Base-by-base conservation (phyloP, 495 filamentous ascomycete genomes). In the Penicillium simplicissimum region DNA sequence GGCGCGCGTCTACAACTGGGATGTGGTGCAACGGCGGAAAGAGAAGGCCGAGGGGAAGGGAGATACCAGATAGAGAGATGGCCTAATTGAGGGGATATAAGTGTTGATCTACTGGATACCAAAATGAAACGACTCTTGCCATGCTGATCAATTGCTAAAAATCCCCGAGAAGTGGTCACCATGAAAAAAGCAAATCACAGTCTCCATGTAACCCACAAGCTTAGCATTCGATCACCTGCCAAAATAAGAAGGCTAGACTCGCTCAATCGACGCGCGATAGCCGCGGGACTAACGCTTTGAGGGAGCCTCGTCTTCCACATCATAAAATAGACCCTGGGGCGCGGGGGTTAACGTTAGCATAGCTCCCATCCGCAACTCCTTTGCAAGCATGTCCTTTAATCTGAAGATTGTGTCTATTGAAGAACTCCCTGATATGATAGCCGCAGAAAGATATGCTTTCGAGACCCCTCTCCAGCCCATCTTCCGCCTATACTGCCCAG, bases 1-100 rank as follows among this genome's bases (percentile, higher is more conserved):
- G 17, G 95, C 95, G 21, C 82, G 96, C 58, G 91, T 98, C n/a
- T 98, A 98, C 74, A 98, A 98, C 73, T 97, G 94, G 91, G 95
- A 98, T 70, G 90, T 98, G 8, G 90, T 91, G 36, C 87, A 96
- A 81, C 90, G 94, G 75, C 80, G 95, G 60, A 96, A 96, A 82
- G 94, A 96, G 58, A 94, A 91, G 73, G 83, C 81, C 17, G 88
- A 89, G 5, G 79, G 75, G 8, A 87, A 87, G 63, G 85, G 75
- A 10, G 75, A 78, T 10, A 70, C 42, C 66, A 14, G 67, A 72
- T 37, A 63, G 59, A 69, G 47, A 60, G 4, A 23, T 53, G 13
- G 14, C 15, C 15, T 37, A 15, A 13, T 23, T 53, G 51, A 37
- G 11, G 51, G 34, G 31, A 11, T 13, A 21, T n/a, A 28, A 36